Evolutionary conservation across 2,329 filamentous ascomycete species (phyloP).

Genomic region (Alternaria postmessia): DNA sequence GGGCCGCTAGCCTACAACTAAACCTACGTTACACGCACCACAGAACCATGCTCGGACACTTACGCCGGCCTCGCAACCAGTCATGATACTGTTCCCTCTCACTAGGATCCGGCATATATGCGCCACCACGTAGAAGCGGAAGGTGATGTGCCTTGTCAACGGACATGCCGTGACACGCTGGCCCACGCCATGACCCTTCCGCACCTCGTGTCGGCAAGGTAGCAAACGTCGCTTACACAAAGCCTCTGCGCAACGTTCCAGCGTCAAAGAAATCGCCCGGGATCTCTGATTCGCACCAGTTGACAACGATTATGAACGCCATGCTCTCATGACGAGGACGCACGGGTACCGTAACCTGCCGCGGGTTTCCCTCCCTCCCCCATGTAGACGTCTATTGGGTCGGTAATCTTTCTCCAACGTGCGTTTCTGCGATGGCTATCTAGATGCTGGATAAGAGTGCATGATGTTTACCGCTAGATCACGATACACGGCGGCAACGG

Average conservation of each 20-base stretch:
- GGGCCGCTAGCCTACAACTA: neutral
- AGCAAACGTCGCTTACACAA: neutral
- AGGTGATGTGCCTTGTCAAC: neutral
- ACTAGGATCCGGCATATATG: neutral
- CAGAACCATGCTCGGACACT: neutral
- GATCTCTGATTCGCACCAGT: too few species aligned
- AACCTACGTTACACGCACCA: neutral
- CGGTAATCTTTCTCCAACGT: neutral
- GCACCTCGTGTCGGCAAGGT: constrained; percentile 7
- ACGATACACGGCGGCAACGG: neutral
- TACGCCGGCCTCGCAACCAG: neutral
- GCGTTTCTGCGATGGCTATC: neutral
- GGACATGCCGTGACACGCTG: neutral
- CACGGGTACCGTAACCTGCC: neutral
- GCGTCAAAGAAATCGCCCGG: too few species aligned
- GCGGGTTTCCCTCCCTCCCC: too few species aligned
- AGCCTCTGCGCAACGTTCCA: neutral
- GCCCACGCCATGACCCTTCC: too few species aligned
- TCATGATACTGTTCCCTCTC: neutral
- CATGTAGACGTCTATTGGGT: neutral
- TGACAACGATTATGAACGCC: neutral
- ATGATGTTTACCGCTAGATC: neutral
- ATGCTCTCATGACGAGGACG: neutral
- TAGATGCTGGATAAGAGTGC: neutral
- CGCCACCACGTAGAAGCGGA: neutral